A percentile compares a stretch with the other conserved stretches of the same genome.
phyloP scores from a whole-genome alignment of 2,329 filamentous ascomycete species.

The Trichoderma sp. region DNA sequence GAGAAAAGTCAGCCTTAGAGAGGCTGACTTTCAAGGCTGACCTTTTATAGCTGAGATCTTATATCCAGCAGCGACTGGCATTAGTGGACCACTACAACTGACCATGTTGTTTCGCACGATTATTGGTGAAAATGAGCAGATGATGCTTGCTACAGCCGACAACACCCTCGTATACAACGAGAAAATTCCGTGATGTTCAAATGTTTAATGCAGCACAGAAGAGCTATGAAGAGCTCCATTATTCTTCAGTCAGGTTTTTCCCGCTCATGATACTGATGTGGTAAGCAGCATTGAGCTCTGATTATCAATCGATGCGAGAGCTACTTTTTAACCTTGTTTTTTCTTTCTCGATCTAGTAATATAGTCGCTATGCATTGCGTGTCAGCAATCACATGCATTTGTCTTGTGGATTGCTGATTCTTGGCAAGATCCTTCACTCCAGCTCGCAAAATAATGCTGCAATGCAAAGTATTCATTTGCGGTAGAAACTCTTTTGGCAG shows the following conservation, averaged over 20 bases:
- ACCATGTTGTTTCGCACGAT: neutral
- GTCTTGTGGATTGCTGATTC: neutral
- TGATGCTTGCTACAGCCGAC: neutral
- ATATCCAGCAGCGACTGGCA: neutral
- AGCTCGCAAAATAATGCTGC: neutral
- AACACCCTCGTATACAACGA: too few relatives aligned
- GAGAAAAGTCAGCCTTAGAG: neutral
- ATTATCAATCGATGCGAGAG: neutral
- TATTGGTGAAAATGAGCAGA: neutral
- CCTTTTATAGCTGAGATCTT: neutral
- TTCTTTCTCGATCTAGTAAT: neutral
- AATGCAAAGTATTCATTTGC: neutral
- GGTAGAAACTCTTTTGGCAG: neutral
- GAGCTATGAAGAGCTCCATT: neutral
- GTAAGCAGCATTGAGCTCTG: neutral
- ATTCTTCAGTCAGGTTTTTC: neutral
- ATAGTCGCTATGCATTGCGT: neutral
- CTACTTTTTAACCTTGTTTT: neutral
- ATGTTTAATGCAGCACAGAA: neutral
- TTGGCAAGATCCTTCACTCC: neutral
- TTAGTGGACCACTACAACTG: neutral
- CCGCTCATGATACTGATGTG: neutral
- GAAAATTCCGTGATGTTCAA: neutral
- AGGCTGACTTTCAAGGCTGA: neutral
- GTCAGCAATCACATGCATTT: neutral